Evolutionary conservation across 108 stramenopile genomes (phyloP), one percentile per base, ranked within the genome.

Genomic region (Discostella pseudostelligera): DNA sequence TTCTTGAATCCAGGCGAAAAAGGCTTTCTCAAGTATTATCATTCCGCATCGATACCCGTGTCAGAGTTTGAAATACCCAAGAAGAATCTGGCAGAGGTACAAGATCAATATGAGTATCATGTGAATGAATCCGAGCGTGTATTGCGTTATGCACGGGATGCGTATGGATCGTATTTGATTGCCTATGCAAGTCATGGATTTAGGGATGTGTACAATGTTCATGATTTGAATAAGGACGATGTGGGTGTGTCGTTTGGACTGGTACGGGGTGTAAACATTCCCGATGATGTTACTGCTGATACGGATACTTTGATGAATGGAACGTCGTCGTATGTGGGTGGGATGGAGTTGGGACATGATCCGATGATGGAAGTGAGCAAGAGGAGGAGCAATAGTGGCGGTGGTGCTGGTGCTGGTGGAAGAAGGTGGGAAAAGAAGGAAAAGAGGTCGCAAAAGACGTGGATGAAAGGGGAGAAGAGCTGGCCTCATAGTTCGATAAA

Each of bases 11-110:
- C 75, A 21, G 67, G 75, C 3, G 75, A 65, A 35, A 75, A 42
- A 59, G 75, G 75, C 13, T 76, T 76, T 53, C 55, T 76, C 17
- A 76, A 76, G 57, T 76, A 76, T 58, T 76, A 76, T 59, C 66
- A 57, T 39, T 67, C 74, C 13, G 66, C 74, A 11, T 54, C 61
- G 24, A 75, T 75, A n/a, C 74, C 75, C 0, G 63, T 69, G 19
- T 69, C 62, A 21, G 75, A 76, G 35, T 76, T 76, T 45, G 75
- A 76, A 40, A 37, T 76, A 1, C 75, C 75, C 0, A 46, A 20
- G 32, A 8, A 22, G 59, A 42, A 60, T 39, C 42, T 76, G 32
- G 75, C 75, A 0, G 75, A 76, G 10, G 58, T 76, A 16, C 75
- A 76, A 56, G 49, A 51, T 6, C 53, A 59, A 2, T 45, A 68